phyloP scores from a whole-genome alignment of 2,329 filamentous ascomycete species.

The Ophiostoma novo-ulmi region DNA sequence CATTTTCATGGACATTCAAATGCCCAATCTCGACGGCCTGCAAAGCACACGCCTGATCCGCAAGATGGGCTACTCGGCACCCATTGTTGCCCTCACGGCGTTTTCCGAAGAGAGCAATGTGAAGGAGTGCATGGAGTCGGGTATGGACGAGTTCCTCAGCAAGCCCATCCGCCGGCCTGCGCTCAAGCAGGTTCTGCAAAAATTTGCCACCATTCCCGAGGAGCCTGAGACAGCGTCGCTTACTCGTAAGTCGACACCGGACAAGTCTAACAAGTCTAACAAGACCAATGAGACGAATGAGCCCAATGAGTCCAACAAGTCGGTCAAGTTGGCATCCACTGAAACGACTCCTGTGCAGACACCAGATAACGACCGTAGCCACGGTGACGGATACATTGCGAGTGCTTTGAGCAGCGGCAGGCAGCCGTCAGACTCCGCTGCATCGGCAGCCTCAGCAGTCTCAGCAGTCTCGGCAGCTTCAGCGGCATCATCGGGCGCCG shows the following conservation, averaged over 20 bases:
- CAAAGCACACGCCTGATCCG: slow-evolving; percentile 82
- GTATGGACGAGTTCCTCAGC: slow-evolving; percentile 84
- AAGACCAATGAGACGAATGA: no score
- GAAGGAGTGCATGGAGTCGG: slow-evolving; percentile 77
- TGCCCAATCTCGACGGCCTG: slow-evolving; percentile 88
- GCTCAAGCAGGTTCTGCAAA: slow-evolving; percentile 78
- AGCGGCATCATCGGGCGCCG: background rate
- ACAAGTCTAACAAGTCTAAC: background rate
- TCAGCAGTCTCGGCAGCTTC: background rate
- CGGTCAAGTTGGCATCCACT: background rate
- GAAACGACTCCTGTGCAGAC: background rate
- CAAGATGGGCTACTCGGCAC: slow-evolving; percentile 77
- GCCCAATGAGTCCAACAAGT: no score
- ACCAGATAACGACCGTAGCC: background rate
- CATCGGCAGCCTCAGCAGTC: background rate
- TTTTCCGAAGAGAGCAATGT: slow-evolving; percentile 89
- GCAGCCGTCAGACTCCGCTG: background rate
- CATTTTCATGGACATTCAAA: slow-evolving; percentile 94
- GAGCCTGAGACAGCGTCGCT: slow-evolving; percentile 48
- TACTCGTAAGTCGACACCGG: background rate
- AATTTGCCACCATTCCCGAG: slow-evolving; percentile 75
- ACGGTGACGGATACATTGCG: background rate
- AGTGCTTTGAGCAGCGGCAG: background rate
- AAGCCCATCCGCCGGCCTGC: slow-evolving; percentile 75
- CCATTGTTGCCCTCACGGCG: slow-evolving; percentile 85